These are phyloP conservation scores for Fusarium palustre DNA, from an alignment of 2,329 filamentous ascomycete species.

Conservation along the genomic window DNA sequence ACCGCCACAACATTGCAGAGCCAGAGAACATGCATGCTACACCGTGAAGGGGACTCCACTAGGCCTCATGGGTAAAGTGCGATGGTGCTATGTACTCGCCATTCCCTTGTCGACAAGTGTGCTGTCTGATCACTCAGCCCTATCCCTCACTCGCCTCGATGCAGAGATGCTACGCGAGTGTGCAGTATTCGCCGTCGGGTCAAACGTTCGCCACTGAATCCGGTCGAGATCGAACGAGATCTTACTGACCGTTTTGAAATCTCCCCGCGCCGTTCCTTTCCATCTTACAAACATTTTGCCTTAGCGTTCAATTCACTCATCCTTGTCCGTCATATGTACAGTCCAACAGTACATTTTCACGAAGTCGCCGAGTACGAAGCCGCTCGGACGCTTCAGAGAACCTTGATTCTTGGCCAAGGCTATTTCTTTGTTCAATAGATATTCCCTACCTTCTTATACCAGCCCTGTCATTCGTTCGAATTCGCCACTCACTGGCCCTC, in stretches of 20 bases:
- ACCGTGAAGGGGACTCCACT: slow-evolving; percentile 11
- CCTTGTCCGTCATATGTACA: slow-evolving; percentile 17
- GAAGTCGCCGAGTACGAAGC: slow-evolving; percentile 15
- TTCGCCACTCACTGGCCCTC: slow-evolving; percentile 14
- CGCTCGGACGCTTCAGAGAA: slow-evolving; percentile 8
- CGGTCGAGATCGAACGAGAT: slow-evolving; percentile 18
- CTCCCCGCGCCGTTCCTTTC: slow-evolving; percentile 7
- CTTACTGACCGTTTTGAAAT: slow-evolving; percentile 26
- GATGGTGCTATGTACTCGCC: neutral
- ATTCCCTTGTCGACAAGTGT: slow-evolving; percentile 6
- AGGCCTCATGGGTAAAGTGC: slow-evolving; percentile 18
- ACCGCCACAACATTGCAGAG: slow-evolving; percentile 26
- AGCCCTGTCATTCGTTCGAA: neutral
- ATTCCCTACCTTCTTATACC: slow-evolving; percentile 22
- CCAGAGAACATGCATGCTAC: slow-evolving; percentile 32
- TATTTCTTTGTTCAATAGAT: slow-evolving; percentile 24
- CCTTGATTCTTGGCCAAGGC: slow-evolving; percentile 16
- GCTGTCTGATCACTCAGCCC: slow-evolving; percentile 43
- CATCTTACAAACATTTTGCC: slow-evolving; percentile 3
- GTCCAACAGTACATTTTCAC: slow-evolving; percentile 6
- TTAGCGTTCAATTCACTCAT: slow-evolving; percentile 5
- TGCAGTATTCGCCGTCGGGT: slow-evolving; percentile 10
- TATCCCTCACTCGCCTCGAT: slow-evolving; percentile 25
- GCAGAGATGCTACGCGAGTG: slow-evolving; percentile 1
- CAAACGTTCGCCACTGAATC: slow-evolving; percentile 29